These are phyloP conservation scores for Pleurotus giganteus DNA, from an alignment of 768 basidiomycete genomes.

Conservation along the genomic window DNA sequence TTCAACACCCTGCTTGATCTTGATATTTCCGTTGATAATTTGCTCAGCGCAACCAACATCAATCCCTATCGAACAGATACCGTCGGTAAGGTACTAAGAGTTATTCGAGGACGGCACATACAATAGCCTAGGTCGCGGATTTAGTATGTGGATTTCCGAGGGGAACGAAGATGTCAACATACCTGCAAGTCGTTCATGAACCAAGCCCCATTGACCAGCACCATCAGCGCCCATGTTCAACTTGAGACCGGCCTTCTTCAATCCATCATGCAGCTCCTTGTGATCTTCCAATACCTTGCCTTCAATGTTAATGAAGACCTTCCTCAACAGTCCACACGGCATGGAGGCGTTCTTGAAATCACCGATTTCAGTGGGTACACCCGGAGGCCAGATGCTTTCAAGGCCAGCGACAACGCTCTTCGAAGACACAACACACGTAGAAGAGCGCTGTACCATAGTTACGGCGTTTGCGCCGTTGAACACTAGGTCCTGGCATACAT, in stretches of 20 bases:
- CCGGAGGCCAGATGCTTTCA: constrained; percentile 17
- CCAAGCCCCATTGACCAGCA: constrained; percentile 24
- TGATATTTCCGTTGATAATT: constrained; percentile 53
- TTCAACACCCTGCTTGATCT: constrained; percentile 52
- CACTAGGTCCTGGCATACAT: constrained; percentile 35
- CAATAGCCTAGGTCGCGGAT: constrained; percentile 14
- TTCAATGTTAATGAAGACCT: constrained; percentile 15
- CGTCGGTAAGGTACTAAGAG: neutral
- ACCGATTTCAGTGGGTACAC: constrained; percentile 16
- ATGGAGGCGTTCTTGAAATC: constrained; percentile 24
- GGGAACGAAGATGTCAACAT: constrained; percentile 8
- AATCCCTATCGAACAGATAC: constrained; percentile 20
- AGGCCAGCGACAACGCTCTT: constrained; percentile 2
- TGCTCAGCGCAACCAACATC: constrained; percentile 51
- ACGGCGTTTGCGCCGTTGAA: constrained; percentile 28
- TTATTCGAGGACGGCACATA: neutral
- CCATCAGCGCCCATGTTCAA: constrained; percentile 32
- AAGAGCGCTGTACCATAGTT: constrained; percentile 42
- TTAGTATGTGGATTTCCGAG: neutral
- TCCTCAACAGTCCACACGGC: constrained; percentile 23
- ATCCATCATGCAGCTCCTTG: constrained; percentile 30
- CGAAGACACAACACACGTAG: constrained; percentile 29
- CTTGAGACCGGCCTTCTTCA: constrained; percentile 34
- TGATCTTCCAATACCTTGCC: constrained; percentile 25
- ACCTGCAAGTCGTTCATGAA: constrained; percentile 32